Evolutionary conservation across 352 stramenopile species (phyloP).

Genomic region (Globisporangium echinulatum): DNA sequence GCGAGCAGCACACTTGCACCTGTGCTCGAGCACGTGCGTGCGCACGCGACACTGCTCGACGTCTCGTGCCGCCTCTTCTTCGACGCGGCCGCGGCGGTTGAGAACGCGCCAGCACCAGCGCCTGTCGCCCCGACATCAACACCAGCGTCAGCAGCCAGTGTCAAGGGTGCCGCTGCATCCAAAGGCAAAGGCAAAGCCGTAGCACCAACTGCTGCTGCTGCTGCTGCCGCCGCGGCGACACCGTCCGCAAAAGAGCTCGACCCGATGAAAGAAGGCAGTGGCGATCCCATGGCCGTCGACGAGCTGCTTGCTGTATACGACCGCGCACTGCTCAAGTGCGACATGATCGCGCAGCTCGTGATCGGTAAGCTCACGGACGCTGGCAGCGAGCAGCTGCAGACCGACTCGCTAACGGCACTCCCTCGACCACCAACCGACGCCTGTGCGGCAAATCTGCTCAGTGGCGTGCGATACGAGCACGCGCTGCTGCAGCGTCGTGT

Average conservation of each 20-base stretch:
- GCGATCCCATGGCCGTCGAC: slow-evolving; percentile 25
- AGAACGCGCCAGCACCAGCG: slow-evolving; percentile 12
- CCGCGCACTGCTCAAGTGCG: slow-evolving; percentile 34
- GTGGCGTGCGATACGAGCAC: slow-evolving; percentile 57
- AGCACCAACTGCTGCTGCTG: slow-evolving; percentile 14
- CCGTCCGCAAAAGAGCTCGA: slow-evolving; percentile 11
- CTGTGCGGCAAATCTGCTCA: slow-evolving; percentile 42
- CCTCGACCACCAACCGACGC: slow-evolving; percentile 14
- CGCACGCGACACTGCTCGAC: slow-evolving; percentile 21
- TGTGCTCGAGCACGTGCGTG: slow-evolving; percentile 25
- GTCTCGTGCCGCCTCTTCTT: slow-evolving; percentile 35
- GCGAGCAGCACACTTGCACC: slow-evolving; percentile 22
- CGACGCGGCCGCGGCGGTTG: slow-evolving; percentile 18
- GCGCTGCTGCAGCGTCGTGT: slow-evolving; percentile 44
- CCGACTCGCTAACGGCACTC: slow-evolving; percentile 5
- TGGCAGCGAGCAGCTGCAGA: not conserved
- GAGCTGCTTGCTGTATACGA: slow-evolving; percentile 41
- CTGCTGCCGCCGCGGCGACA: slow-evolving; percentile 8
- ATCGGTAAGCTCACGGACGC: slow-evolving; percentile 4
- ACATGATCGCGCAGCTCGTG: slow-evolving; percentile 33
- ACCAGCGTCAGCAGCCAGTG: slow-evolving; percentile 1
- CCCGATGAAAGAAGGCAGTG: slow-evolving; percentile 10
- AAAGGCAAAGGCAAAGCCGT: slow-evolving; percentile 38
- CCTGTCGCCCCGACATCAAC: slow-evolving; percentile 9
- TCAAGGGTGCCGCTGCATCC: slow-evolving; percentile 15